Base-by-base conservation (phyloP, 768 basidiomycete genomes). In the Boletellus sp. region DNA sequence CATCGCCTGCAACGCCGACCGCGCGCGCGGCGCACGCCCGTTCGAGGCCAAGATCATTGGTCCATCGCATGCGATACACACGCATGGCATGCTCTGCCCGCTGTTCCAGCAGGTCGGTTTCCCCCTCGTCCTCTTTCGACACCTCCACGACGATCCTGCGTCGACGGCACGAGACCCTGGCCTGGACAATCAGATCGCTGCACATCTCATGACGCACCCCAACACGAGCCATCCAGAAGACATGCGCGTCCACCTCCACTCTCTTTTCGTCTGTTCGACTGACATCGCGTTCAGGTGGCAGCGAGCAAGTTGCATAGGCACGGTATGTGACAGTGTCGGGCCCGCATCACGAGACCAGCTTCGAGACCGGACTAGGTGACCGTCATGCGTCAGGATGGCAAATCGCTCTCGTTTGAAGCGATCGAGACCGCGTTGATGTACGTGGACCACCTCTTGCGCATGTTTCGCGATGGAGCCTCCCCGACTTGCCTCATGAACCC, bases 361-460 rank as follows among this genome's bases (percentile, higher is more conserved):
- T 42, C 13, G 36, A 45, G 44, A 0, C 4, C 36, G 3, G 13
- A 23, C 6, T 39, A 65, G 64, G 64, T 65, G 37, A 65, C 56
- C 3, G 52, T 62, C 22, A 63, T 65, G 51, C 60, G 61, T 32
- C 56, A 56, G 53, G 64, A 65, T 34, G 51, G 53, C 36, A 58
- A 58, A 13, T 23, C 55, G 0, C 61, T 65, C 19, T 60, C 64
- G 20, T 54, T 56, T 2, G 63, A 65, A 41, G 64, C 59, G 1
- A 42, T 62, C 3, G 64, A 65, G 45, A 65, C 63, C 2, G 56
- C 51, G 32, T 61, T 68, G 58, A 68, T 69, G 65, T 71, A 65
- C 24, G 61, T 66, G 28, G 68, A 72, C 54, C 52, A 61, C 43
- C 42, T 70, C 6, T 58, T 70, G 26, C 55, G 56, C 49, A 49